Base-by-base conservation (phyloP, 257 asterid species). In the Solanum chmielewskii region DNA sequence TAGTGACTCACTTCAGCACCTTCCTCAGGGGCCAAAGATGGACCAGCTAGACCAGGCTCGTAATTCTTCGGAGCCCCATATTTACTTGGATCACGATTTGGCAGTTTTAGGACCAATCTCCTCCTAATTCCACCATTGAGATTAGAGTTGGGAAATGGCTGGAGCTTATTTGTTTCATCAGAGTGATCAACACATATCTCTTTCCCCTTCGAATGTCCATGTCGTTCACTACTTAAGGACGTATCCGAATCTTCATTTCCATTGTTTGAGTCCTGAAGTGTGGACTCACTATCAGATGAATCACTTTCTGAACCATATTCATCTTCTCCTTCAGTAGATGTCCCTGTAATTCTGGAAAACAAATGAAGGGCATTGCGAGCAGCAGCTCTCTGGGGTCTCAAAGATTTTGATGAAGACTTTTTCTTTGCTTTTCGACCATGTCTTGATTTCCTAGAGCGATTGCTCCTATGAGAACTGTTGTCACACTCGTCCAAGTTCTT, bases 381-480 rank as follows among this genome's bases (percentile, higher is more conserved):
- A 88, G 99, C 99, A 90, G 98, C 98, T 91, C 99, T 93, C 90
- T 85, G 97, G 90, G 99, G 99, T 89, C 99, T 93, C n/a, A 92
- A 68, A 37, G 88, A 92, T 90, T 94, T 95, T 20, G 94, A 93
- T 44, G 93, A 92, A 52, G 94, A 92, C 88, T 87, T 85, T 82
- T 89, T 97, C 88, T 88, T 90, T 6, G 90, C 83, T 92, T 93
- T 95, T 87, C 91, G 92, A 49, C 91, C 94, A 88, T 86, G 90
- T 92, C 92, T 92, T 85, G 95, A 94, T 91, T 93, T 96, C 85
- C 94, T 91, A 70, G 88, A 70, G 33, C 86, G 92, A 84, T 88
- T 91, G 83, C 86, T 93, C 90, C 91, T 87, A 88, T 71, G 77
- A 59, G 82, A 88, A 93, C 88, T 88, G 70, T 90, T 94, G 73